Percentiles rank a stretch among this genome's conserved stretches.
phyloP scores from a whole-genome alignment of 176 grass and related monocot species.

The Oryza rufipogon region DNA sequence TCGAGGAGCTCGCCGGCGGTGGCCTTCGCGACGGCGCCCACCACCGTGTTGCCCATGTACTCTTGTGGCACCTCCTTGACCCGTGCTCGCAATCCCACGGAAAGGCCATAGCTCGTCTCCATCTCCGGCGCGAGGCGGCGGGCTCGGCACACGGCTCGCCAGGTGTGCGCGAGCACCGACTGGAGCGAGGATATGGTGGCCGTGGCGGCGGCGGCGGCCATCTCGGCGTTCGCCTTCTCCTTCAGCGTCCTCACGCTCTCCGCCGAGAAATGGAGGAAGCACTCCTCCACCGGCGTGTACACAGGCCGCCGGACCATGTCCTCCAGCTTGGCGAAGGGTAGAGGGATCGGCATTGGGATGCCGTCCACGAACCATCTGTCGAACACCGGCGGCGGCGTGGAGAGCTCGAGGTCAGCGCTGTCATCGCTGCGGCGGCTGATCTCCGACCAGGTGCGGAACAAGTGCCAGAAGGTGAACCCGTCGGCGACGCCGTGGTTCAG shows the following conservation, averaged over 20 bases:
- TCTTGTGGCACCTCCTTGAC: background rate
- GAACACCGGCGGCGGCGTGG: background rate
- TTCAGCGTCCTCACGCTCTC: constrained; percentile 32
- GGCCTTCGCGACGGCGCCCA: background rate
- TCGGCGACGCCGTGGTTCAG: constrained; percentile 51
- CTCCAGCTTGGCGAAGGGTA: constrained; percentile 16
- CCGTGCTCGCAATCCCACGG: constrained; percentile 32
- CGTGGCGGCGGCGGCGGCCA: background rate
- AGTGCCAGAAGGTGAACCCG: constrained; percentile 50
- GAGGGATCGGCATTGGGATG: constrained; percentile 34
- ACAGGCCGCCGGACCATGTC: constrained; percentile 16
- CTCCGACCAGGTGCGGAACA: constrained; percentile 62
- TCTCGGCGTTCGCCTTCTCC: constrained; percentile 44
- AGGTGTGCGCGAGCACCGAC: constrained; percentile 44
- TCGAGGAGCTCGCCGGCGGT: constrained; percentile 22
- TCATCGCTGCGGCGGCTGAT: background rate
- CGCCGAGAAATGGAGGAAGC: constrained; percentile 42
- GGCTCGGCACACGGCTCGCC: constrained; percentile 40
- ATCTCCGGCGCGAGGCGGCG: background rate
- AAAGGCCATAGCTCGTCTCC: constrained; percentile 21
- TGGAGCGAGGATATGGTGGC: constrained; percentile 56
- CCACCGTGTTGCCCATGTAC: constrained; percentile 49
- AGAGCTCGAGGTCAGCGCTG: background rate
- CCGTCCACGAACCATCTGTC: constrained; percentile 34
- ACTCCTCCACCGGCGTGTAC: constrained; percentile 7